Evolutionary conservation across 371 early-diverging fungal species (phyloP).

Genomic region (Syncephalastrum racemosum): DNA sequence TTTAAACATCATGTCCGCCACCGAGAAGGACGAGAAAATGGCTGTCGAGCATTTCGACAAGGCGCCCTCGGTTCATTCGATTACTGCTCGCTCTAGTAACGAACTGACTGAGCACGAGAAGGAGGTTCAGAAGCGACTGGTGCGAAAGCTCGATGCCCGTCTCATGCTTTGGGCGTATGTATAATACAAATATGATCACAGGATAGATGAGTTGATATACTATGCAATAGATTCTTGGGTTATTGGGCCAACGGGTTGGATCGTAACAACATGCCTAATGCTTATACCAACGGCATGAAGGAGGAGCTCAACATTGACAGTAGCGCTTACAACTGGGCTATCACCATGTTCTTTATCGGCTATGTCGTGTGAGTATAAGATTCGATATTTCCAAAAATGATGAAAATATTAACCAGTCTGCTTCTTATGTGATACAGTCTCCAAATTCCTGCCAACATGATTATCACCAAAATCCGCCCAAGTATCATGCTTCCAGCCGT

Average conservation of each 20-base stretch:
- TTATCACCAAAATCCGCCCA: constrained; percentile 54
- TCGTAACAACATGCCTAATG: constrained; percentile 74
- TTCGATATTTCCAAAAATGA: background rate
- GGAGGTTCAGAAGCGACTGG: constrained; percentile 27
- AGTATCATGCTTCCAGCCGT: constrained; percentile 58
- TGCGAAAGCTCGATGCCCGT: constrained; percentile 67
- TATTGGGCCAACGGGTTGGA: constrained; percentile 77
- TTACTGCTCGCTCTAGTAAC: too few species aligned
- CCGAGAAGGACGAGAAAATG: too few species aligned
- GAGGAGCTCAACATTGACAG: constrained; percentile 47
- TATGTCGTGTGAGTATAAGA: constrained; percentile 14
- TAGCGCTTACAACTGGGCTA: constrained; percentile 58
- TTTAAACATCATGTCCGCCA: too few species aligned
- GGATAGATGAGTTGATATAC: background rate
- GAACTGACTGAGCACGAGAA: constrained; percentile 5
- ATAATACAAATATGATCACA: too few species aligned
- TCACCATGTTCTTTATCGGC: constrained; percentile 36
- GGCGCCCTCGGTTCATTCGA: too few species aligned
- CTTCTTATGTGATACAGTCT: constrained; percentile 13
- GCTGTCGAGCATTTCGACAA: too few species aligned
- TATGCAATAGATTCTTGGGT: constrained; percentile 40
- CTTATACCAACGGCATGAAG: constrained; percentile 51
- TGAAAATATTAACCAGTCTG: too few species aligned
- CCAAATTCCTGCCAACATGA: constrained; percentile 48
- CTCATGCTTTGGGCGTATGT: constrained; percentile 63